Evolutionary conservation across 495 filamentous ascomycete genomes (phyloP), one percentile per base, ranked within the genome.

Genomic region (Rhizodiscina lignyota): DNA sequence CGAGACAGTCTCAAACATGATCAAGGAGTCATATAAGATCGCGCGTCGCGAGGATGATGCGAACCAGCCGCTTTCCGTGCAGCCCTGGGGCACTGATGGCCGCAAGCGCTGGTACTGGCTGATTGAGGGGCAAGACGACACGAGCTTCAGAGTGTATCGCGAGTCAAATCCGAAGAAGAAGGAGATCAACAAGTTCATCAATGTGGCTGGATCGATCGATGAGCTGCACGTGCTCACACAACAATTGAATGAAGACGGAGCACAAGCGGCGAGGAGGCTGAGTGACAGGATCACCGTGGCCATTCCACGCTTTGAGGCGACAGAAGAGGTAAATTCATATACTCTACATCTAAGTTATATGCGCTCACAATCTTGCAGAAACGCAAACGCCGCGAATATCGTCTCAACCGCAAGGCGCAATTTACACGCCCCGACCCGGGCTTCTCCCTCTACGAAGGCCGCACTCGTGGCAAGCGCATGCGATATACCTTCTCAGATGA

Each of bases 401-500:
- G 89, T 18, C 66, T 80, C 50, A 68, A 70, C 38, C 79, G 83
- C 36, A 91, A 92, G 51, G 80, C 83, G 32, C 76, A 79, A 37
- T 97, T 96, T 56, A 66, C 73, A 35, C 77, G 87, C 11, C 84
- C 86, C 3, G 85, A 92, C 44, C 77, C 79, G 18, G 85, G 83
- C 2, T 85, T 86, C 56, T 94, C 84, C 11, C 63, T 89, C 34
- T 96, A 96, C 55, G 89, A 97, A 61, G 91, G 91, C 24, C 83
- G 89, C 29, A 96, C 91, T 0, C 72, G 89, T 35, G 89, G 89
- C 27, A 96, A 96, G 59, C 77, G 85, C 30, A 77, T 93, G 55
- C 91, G 81, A 51, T 97, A 96, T 43, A 94, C 85, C 0, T 96
- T 80, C 51, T 93, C 84, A 0, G 84, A 93, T 28, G 85, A 93